Conservation (phyloP, 2,329 filamentous ascomycete genomes). For the Orbilia ellipsospora region DNA sequence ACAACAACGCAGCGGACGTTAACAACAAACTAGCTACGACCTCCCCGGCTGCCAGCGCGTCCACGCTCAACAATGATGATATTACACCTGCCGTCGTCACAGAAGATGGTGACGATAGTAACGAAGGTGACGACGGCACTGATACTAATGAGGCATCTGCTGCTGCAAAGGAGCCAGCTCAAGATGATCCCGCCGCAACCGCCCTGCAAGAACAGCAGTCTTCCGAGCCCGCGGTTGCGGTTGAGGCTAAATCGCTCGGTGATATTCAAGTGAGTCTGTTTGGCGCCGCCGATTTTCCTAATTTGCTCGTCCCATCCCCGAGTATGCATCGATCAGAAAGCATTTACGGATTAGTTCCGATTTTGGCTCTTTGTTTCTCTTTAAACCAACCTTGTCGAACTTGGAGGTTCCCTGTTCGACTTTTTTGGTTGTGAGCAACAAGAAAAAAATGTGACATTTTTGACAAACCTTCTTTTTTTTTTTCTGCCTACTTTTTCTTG, state of each 20-base stretch:
- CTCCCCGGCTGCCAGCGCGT: conserved; percentile 35
- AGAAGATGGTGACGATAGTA: conserved; percentile 17
- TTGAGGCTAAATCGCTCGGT: background rate
- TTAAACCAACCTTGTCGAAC: conserved; percentile 36
- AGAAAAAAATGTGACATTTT: conserved; percentile 49
- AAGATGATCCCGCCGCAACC: background rate
- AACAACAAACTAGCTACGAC: conserved; percentile 23
- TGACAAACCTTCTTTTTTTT: conserved; percentile 51
- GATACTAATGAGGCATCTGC: too few relatives aligned
- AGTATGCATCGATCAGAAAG: conserved; percentile 37
- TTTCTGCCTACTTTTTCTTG: conserved; percentile 20
- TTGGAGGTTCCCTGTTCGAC: conserved; percentile 32
- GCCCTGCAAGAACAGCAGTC: background rate
- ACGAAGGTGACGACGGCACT: conserved; percentile 4
- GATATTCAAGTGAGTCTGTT: conserved; percentile 32
- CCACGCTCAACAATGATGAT: conserved; percentile 21
- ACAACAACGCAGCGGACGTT: background rate
- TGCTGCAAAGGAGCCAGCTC: background rate
- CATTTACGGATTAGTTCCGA: conserved; percentile 37
- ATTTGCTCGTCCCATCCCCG: conserved; percentile 38
- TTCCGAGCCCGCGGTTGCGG: background rate
- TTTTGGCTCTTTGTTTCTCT: conserved; percentile 41
- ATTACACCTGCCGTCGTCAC: conserved; percentile 2
- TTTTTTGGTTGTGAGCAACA: conserved; percentile 20
- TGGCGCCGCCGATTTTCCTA: conserved; percentile 49